phyloP scores from a whole-genome alignment of 768 basidiomycete species.

The Mrakia blollopis region DNA sequence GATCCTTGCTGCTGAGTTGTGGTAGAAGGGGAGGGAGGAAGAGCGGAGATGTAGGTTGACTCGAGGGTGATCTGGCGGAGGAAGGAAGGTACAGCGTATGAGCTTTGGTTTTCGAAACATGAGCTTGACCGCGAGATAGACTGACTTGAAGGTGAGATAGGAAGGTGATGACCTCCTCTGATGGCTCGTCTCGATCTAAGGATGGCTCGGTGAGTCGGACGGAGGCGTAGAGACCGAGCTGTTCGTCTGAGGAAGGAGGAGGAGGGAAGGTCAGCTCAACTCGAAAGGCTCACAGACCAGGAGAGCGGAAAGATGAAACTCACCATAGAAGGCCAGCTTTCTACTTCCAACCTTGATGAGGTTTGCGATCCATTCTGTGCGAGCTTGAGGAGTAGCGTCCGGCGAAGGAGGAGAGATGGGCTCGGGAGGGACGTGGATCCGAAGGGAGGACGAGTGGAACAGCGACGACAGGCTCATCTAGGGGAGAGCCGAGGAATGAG shows the following conservation, averaged over 20 bases:
- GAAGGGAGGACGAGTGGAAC: conserved; percentile 17
- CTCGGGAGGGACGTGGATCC: conserved; percentile 15
- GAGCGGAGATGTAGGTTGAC: conserved; percentile 17
- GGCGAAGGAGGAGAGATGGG: conserved; percentile 1
- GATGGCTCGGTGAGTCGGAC: background rate
- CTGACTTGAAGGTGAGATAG: conserved; percentile 24
- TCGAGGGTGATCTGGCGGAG: conserved; percentile 21
- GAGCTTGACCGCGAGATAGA: background rate
- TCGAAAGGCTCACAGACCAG: background rate
- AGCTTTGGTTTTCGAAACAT: background rate
- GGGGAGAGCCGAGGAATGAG: background rate
- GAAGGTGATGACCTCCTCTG: conserved; percentile 9
- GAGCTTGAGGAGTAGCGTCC: background rate
- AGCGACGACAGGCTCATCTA: conserved; percentile 17
- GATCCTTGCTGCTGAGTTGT: conserved; percentile 1
- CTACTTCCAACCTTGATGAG: background rate
- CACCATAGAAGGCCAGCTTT: conserved; percentile 21
- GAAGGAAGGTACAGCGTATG: background rate
- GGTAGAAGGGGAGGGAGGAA: conserved; percentile 11
- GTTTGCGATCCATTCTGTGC: background rate
- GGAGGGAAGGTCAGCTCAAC: background rate
- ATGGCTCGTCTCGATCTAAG: conserved; percentile 7
- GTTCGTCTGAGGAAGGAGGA: conserved; percentile 9
- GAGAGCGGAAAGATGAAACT: background rate
- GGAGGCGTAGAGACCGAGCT: conserved; percentile 17